Conservation (phyloP, 441 rosid species). For the Populus trichocarpa region DNA sequence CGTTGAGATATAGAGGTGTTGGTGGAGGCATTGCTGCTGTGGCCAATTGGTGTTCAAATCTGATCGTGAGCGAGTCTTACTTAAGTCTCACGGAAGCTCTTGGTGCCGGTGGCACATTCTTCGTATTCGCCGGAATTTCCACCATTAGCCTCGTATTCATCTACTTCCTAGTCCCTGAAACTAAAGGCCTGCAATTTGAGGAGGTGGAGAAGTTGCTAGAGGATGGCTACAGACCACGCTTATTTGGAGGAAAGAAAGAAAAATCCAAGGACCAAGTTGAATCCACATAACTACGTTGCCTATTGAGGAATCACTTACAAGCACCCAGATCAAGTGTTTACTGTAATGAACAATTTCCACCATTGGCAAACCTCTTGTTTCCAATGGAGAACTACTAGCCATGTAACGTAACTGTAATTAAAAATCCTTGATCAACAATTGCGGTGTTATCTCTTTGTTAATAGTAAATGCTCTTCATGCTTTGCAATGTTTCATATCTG, state of each 20-base stretch:
- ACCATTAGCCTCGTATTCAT: constrained; percentile 46
- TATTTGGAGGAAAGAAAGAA: constrained; percentile 16
- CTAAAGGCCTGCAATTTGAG: constrained; percentile 81
- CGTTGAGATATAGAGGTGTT: too few species aligned
- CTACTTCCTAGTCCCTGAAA: constrained; percentile 71
- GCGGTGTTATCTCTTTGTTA: neutral
- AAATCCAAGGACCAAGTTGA: neutral
- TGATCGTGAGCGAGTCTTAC: constrained; percentile 64
- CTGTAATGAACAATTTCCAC: neutral
- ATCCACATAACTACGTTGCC: neutral
- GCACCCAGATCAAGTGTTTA: neutral
- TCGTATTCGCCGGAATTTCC: constrained; percentile 60
- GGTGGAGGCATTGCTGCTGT: constrained; percentile 90
- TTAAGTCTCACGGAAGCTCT: constrained; percentile 56
- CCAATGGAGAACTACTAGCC: neutral
- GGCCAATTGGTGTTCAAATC: constrained; percentile 69
- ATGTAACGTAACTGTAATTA: neutral
- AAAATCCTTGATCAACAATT: neutral
- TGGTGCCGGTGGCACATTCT: constrained; percentile 66
- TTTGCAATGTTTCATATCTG: neutral
- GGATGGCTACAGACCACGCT: constrained; percentile 45
- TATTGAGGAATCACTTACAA: neutral
- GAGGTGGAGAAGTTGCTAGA: constrained; percentile 71
- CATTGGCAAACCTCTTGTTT: neutral
- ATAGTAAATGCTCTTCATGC: neutral